Evolutionary conservation across 2,329 filamentous ascomycete genomes (phyloP).

Genomic region (Cytospora piceae): DNA sequence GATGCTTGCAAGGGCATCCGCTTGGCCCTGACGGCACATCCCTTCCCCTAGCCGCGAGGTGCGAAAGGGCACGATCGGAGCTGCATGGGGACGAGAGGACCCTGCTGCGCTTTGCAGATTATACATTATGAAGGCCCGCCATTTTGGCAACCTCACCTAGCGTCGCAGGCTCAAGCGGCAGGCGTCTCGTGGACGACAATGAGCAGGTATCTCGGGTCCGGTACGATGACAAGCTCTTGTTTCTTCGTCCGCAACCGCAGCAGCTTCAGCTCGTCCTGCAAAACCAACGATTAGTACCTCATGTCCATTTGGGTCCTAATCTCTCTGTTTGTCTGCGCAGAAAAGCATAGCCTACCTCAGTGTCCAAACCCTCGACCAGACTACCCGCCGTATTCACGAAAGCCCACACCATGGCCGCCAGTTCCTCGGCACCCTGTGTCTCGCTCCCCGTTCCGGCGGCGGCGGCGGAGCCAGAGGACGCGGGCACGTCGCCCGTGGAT

Average conservation of each 20-base stretch:
- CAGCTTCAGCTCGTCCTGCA: conserved; percentile 74
- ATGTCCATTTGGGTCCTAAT: not conserved
- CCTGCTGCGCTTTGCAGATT: not conserved
- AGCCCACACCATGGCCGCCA: conserved; percentile 75
- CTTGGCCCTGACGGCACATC: not conserved
- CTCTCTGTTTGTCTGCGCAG: not conserved
- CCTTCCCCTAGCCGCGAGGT: not conserved
- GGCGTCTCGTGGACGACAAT: conserved; percentile 84
- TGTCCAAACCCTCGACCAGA: conserved; percentile 73
- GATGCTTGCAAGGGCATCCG: conserved; percentile 7
- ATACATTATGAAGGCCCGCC: not conserved
- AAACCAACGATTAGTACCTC: conserved; percentile 15
- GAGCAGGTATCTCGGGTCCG: conserved; percentile 77
- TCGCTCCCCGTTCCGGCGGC: conserved; percentile 49
- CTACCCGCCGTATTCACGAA: conserved; percentile 72
- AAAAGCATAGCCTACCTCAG: conserved; percentile 55
- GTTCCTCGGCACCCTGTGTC: conserved; percentile 68
- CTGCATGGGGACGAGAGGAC: not conserved
- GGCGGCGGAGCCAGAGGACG: conserved; percentile 42
- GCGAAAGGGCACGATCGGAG: not conserved
- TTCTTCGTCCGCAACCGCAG: conserved; percentile 80
- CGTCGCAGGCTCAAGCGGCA: conserved; percentile 52
- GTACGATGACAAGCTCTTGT: conserved; percentile 82
- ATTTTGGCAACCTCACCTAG: conserved; percentile 7
- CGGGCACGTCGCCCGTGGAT: conserved; percentile 13